Evolutionary conservation across 805 yeast species (phyloP), one percentile per base, ranked within the genome.

Genomic region (Candida montana): DNA sequence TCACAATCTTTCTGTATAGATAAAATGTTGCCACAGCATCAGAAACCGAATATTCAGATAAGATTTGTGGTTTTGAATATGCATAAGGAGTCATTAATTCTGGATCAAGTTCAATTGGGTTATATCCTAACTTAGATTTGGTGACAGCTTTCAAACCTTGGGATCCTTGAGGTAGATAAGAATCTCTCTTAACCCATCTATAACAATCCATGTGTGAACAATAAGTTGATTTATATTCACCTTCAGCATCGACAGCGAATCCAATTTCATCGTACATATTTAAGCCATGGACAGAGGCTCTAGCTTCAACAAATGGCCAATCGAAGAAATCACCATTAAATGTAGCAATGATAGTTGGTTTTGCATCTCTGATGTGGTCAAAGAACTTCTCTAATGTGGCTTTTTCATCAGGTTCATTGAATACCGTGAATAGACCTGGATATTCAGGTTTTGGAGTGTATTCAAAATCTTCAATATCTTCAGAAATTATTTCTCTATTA

Each of bases 1-100:
- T 98, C 39, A 93, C 96, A 58, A 93, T 95, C 63, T 93, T 93
- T 79, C 84, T 90, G 67, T 90, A 93, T 35, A 93, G 69, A 62
- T 93, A 93, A 59, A 90, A 93, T 0, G 99, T 93, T 5, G 99
- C 99, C 31, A 95, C 99, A 11, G 99, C 99, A 72, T 93, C 99
- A 43, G 99, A 95, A 21, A 93, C 99, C 1, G 99, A 95, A 62
- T 93, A 93, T 59, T 95, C 99, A 0, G 99, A 88, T 39, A 93
- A 64, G 4, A 83, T 66, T 56, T 93, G 98, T 1, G 99, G 99
- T 53, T 83, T 78, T 55, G 90, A 96, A 51, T 82, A 79, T 4
- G 99, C 99, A 61, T 91, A 93, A 0, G 97, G 97, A 0, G 97
- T 89, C 99, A 93, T 93, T 37, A 90, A 68, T 63, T 93, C 99